Evolutionary conservation across 768 basidiomycete species (phyloP), one percentile per base, ranked within the genome.

Genomic region (Tephrocybe sp.): DNA sequence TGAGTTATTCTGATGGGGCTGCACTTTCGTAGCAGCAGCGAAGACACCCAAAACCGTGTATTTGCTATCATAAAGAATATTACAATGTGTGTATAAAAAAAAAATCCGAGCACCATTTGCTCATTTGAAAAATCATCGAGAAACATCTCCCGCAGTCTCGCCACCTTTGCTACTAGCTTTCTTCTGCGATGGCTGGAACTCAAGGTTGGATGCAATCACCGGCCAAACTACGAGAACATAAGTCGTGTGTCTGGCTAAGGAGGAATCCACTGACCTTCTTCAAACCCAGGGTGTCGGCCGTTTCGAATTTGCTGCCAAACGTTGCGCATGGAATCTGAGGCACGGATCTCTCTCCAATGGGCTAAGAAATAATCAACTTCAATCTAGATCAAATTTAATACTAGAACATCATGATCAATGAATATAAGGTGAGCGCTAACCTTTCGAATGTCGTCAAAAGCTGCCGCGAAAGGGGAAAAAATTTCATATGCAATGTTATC

Each of bases 301-400:
- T 81, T 76, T 49, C 93, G 76, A 36, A 95, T 92, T 67, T 93
- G 89, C 50, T 84, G 79, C 88, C 90, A 93, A 4, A 94, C 86
- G 56, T 77, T 79, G 48, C 79, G 80, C 90, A 94, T 91, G 11
- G 86, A 79, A 15, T 86, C 83, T n/a, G 88, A 90, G n/a, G 79
- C 69, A 36, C 90, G 85, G 48, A 95, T 90, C 25, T 90, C 86
- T 33, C 77, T 70, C 92, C 92, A 95, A 61, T 93, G 84, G 36
- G 81, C 76, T 40, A 93, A 69, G 74, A 93, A 93, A 71, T 80
- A 91, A 30, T 80, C 79, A 14, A 93, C 78, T 65, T 93, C 84
- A 25, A 88, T 55, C 70, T 81, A 33, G 64, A 70, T 80, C 83
- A 58, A 70, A 82, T 20, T 70, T 66, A 41, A 53, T 65, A 0